phyloP scores from a whole-genome alignment of 2,329 filamentous ascomycete genomes.

The Diaporthe humulicola region DNA sequence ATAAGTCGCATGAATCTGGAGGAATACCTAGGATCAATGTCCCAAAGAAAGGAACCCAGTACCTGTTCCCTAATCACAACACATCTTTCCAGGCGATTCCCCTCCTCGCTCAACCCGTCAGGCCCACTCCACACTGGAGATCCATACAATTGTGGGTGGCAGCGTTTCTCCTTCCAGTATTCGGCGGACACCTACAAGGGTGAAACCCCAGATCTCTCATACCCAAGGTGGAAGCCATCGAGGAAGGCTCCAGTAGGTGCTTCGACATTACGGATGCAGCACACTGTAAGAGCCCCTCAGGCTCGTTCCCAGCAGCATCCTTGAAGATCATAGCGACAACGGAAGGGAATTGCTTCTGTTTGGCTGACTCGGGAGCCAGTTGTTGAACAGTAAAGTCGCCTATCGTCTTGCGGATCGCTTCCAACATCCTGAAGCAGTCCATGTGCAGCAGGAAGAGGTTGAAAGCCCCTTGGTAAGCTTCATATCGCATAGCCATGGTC shows the following conservation, averaged over 20 bases:
- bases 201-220: background rate
- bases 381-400: background rate
- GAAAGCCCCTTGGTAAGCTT: background rate
- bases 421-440: background rate
- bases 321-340: constrained; percentile 1
- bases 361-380: background rate
- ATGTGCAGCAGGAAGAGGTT: background rate
- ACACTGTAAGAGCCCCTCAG: background rate
- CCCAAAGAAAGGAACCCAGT: background rate
- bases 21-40: background rate
- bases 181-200: background rate
- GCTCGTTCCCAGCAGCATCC: background rate
- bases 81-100: background rate
- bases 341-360: background rate
- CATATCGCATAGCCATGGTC: background rate
- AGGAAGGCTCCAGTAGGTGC: background rate
- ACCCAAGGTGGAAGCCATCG: background rate
- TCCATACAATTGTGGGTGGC: background rate
- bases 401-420: background rate
- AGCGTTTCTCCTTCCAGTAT: background rate
- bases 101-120: background rate
- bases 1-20: background rate
- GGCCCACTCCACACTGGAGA: background rate
- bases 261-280: background rate
- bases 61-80: background rate